Conservation (phyloP, 2,329 filamentous ascomycete species). For the Cyphellophora attinorum region DNA sequence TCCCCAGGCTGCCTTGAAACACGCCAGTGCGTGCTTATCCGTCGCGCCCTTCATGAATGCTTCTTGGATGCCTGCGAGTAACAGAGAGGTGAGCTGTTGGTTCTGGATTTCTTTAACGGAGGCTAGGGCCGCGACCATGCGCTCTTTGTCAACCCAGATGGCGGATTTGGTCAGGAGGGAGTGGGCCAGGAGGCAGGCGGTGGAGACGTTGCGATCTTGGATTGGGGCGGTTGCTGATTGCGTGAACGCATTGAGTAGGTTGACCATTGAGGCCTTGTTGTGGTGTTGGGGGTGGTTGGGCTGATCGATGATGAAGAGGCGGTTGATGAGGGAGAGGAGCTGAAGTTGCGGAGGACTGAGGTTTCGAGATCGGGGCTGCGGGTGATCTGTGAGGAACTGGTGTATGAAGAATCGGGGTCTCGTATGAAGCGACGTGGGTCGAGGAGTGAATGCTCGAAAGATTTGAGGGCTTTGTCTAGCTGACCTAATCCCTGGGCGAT, state of each 20-base stretch:
- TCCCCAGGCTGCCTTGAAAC: constrained; percentile 57
- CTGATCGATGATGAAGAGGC: constrained; percentile 63
- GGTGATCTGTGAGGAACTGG: too few species aligned
- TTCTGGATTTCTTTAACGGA: constrained; percentile 63
- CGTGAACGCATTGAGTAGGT: constrained; percentile 59
- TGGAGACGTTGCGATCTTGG: constrained; percentile 62
- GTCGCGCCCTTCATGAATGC: constrained; percentile 75
- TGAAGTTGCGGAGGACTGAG: constrained; percentile 51
- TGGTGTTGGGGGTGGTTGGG: constrained; percentile 47
- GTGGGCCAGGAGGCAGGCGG: constrained; percentile 67
- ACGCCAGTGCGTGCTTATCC: constrained; percentile 70
- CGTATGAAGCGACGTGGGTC: constrained; percentile 29
- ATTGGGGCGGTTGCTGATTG: constrained; percentile 53
- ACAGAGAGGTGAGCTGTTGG: constrained; percentile 70
- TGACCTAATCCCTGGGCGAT: constrained; percentile 70
- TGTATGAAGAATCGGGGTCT: too few species aligned
- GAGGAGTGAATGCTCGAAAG: constrained; percentile 57
- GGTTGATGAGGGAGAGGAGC: constrained; percentile 56
- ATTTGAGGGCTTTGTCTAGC: constrained; percentile 54
- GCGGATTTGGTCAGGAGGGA: constrained; percentile 58
- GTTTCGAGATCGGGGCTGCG: constrained; percentile 2
- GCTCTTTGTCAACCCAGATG: constrained; percentile 68
- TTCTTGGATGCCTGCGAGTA: constrained; percentile 74
- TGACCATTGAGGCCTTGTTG: constrained; percentile 52
- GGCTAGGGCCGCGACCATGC: constrained; percentile 63